Evolutionary conservation across 2,329 filamentous ascomycete species (phyloP).

Genomic region (Talaromyces sp.): DNA sequence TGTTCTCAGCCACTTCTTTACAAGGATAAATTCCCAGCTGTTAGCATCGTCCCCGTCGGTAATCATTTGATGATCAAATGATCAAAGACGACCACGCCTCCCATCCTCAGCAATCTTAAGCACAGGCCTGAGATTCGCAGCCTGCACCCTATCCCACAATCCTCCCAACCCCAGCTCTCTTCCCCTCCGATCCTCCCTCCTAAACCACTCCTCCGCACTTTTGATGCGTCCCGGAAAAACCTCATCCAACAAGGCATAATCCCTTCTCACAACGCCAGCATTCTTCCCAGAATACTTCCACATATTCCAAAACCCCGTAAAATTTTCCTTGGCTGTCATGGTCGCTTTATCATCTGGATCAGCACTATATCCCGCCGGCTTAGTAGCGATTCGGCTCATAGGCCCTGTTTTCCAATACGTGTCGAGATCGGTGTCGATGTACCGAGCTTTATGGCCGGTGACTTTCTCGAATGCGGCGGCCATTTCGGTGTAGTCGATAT

Average conservation of each 20-base stretch:
- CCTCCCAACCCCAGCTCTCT: neutral
- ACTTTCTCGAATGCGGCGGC: conserved; percentile 35
- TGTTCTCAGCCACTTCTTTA: too few relatives aligned
- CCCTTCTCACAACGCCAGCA: conserved; percentile 39
- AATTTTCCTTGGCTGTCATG: conserved; percentile 45
- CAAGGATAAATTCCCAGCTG: too few relatives aligned
- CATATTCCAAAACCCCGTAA: conserved; percentile 49
- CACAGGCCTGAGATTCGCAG: neutral
- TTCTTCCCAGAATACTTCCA: conserved; percentile 42
- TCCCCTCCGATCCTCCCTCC: neutral
- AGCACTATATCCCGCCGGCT: neutral
- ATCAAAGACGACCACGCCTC: neutral
- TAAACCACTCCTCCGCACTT: conserved; percentile 48
- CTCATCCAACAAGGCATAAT: conserved; percentile 49
- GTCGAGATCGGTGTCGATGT: conserved; percentile 17
- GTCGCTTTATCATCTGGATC: conserved; percentile 31
- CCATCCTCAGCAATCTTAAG: conserved; percentile 2
- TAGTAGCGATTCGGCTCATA: conserved; percentile 25
- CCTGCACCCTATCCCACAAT: neutral
- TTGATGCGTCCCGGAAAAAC: conserved; percentile 48
- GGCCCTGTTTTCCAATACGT: conserved; percentile 34
- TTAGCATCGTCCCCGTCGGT: too few relatives aligned
- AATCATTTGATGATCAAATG: too few relatives aligned
- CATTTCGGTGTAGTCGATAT: conserved; percentile 38
- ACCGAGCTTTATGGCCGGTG: neutral